Evolutionary conservation across 2,329 filamentous ascomycete genomes (phyloP).

Genomic region (Colletotrichum chrysophilum): DNA sequence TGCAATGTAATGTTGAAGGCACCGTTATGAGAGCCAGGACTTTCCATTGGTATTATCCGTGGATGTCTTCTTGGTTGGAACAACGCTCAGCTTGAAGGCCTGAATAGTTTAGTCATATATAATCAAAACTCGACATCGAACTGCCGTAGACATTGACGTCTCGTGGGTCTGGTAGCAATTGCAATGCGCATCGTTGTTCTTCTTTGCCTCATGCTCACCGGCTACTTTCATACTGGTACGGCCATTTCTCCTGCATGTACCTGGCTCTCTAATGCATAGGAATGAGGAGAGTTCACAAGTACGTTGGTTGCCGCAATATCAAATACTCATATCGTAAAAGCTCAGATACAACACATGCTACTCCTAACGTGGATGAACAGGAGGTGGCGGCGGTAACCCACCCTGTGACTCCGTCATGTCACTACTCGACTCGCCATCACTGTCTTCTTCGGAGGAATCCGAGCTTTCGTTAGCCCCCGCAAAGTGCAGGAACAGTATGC

Average conservation of each 20-base stretch:
- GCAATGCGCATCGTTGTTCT: background rate
- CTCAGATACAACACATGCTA: background rate
- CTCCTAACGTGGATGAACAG: background rate
- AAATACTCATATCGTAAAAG: background rate
- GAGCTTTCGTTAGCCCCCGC: background rate
- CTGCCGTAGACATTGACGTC: background rate
- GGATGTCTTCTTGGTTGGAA: background rate
- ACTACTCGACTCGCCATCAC: background rate
- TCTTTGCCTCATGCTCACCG: background rate
- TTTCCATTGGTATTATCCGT: background rate
- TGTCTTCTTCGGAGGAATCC: constrained; percentile 14
- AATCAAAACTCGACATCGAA: background rate
- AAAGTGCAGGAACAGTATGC: constrained; percentile 28
- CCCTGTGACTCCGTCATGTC: constrained; percentile 7
- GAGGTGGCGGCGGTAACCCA: constrained; percentile 7
- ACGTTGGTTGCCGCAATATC: background rate
- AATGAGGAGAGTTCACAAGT: background rate
- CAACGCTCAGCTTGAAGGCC: background rate
- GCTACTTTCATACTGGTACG: background rate
- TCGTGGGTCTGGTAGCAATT: background rate
- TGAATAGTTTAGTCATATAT: background rate
- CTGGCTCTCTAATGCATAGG: background rate
- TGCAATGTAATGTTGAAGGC: background rate
- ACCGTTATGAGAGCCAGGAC: background rate
- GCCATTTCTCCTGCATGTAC: background rate